Evolutionary conservation across 768 basidiomycete genomes (phyloP).

Genomic region (Termitomyces heimii): DNA sequence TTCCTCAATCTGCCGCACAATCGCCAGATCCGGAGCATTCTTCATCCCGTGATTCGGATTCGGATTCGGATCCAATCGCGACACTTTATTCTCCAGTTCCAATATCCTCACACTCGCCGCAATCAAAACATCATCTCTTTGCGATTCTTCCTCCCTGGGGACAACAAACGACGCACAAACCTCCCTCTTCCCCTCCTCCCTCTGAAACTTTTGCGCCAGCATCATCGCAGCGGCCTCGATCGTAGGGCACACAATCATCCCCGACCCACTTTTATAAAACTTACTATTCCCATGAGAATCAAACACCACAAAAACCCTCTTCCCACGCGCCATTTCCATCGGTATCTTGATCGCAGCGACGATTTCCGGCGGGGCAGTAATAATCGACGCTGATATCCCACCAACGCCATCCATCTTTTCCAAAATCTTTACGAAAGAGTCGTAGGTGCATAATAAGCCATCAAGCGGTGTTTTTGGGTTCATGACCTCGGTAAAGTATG

Average conservation of each 20-base stretch:
- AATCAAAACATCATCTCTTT: not conserved
- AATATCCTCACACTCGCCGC: not conserved
- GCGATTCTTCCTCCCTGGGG: too few species aligned
- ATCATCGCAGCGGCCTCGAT: not conserved
- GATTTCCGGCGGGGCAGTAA: not conserved
- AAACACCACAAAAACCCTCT: not conserved
- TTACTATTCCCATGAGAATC: not conserved
- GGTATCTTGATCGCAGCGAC: not conserved
- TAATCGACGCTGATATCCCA: not conserved
- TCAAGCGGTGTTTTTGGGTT: not conserved
- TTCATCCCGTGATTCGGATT: not conserved
- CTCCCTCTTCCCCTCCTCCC: too few species aligned
- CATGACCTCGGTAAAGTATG: not conserved
- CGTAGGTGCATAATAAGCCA: too few species aligned
- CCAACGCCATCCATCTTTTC: not conserved
- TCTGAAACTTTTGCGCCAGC: not conserved
- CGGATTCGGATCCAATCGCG: not conserved
- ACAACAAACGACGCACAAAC: not conserved
- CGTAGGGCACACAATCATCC: not conserved
- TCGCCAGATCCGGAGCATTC: not conserved
- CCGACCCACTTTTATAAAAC: not conserved
- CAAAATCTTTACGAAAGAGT: not conserved
- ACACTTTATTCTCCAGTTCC: not conserved
- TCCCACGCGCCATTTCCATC: not conserved
- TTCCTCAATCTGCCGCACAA: not conserved